Base-by-base conservation (phyloP, 2,329 filamentous ascomycete species). In the Xylariaceae sp. region DNA sequence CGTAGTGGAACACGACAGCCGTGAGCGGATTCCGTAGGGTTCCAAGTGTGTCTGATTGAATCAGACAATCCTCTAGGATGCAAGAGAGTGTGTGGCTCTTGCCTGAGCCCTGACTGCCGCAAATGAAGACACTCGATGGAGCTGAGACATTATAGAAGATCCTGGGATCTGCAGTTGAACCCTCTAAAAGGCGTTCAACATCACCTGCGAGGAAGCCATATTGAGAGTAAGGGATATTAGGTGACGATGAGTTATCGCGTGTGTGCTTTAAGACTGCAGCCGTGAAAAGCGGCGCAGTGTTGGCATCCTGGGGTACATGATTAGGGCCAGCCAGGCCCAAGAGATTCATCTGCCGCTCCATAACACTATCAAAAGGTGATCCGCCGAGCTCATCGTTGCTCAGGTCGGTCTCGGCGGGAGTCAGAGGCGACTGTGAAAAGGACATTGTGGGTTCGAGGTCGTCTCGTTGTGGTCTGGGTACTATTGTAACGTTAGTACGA, bases 1-100 rank as follows among this genome's bases (percentile, higher is more conserved):
- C 81, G 50, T 83, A 87, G 53, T 87, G 82, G 43, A 87, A 86
- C 0, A 87, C 76, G 0, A 87, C 66, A 0, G 78, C 82, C 0
- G 81, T 79, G 0, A 86, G 66, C 0, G 82, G 81, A 0, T 68
- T 67, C 0, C 72, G 70, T 1, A 84, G 67, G 11, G 18, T 11
- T 1, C 56, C 54, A 1, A 58, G 44, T 9, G 9, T 47, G 4
- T 63, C 57, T 27, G 22, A 27, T 0, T 63, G 57, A 1, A 81
- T 65, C 0, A 86, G 66, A 35, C 76, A 83, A 53, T 80, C 82
- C 59, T 86, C 82, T 0, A 80, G 60, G 1, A 80, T 54, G 42
- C 75, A 80, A 1, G 76, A 76, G 1, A 84, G 67, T 0, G 79
- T 82, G 52, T 86, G 81, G 41, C 78, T 82, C 60, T 86, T 86